Conservation (phyloP, 495 filamentous ascomycete genomes). For the Aspergillus biplanus region DNA sequence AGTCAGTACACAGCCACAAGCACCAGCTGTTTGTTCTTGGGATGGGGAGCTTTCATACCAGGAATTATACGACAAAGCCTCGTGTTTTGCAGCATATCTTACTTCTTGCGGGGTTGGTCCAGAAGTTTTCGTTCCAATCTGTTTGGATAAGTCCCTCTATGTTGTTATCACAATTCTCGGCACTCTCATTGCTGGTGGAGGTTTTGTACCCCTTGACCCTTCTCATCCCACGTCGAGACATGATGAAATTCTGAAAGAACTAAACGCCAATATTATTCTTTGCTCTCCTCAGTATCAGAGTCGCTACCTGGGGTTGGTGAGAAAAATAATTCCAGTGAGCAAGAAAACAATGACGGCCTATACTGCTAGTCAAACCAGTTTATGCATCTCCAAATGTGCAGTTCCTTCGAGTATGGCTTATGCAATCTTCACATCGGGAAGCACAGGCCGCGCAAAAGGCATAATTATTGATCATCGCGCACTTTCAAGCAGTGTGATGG, state of each 20-base stretch:
- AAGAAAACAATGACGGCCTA: slow-evolving; percentile 42
- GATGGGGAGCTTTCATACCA: slow-evolving; percentile 48
- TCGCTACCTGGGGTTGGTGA: slow-evolving; percentile 31
- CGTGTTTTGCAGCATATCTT: slow-evolving; percentile 43
- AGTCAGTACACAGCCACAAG: slow-evolving; percentile 32
- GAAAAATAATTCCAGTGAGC: slow-evolving; percentile 43
- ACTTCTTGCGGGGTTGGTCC: slow-evolving; percentile 50
- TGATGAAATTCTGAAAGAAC: slow-evolving; percentile 43
- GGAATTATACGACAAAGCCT: slow-evolving; percentile 40
- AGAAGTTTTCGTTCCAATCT: slow-evolving; percentile 58
- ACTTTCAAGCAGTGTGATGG: slow-evolving; percentile 52
- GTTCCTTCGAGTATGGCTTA: slow-evolving; percentile 43
- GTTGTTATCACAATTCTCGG: slow-evolving; percentile 55
- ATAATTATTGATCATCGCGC: slow-evolving; percentile 55
- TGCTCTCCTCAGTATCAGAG: slow-evolving; percentile 39
- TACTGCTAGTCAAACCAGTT: slow-evolving; percentile 25
- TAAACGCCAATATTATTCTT: slow-evolving; percentile 44
- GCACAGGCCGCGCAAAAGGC: slow-evolving; percentile 61
- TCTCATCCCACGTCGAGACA: slow-evolving; percentile 54
- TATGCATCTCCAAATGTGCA: slow-evolving; percentile 8
- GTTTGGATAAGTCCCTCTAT: slow-evolving; percentile 60
- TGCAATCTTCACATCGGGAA: slow-evolving; percentile 55
- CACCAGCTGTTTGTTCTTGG: slow-evolving; percentile 45
- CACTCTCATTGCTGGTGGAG: slow-evolving; percentile 60
- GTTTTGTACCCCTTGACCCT: slow-evolving; percentile 62